Base-by-base conservation (phyloP, 1,139 yeast genomes). In the Hansenula sp. region DNA sequence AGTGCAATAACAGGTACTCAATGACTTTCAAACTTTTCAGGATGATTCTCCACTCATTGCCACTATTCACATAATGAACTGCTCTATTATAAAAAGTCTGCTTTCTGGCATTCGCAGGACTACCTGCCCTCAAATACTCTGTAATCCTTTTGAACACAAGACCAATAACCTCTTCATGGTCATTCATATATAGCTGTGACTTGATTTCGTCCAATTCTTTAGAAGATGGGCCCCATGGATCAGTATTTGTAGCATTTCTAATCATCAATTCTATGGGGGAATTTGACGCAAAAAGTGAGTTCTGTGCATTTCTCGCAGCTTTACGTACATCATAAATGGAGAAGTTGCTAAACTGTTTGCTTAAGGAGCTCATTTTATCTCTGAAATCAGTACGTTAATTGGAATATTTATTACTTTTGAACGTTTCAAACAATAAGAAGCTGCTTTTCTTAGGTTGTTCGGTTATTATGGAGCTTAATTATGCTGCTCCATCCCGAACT, bases 171-270 rank as follows among this genome's bases (percentile, higher is more conserved):
- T 30, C 27, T 15, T 19, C 38, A 7, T 13, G 13, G 19, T 16
- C 41, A 8, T 24, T 36, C 18, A 21, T 17, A 13, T 15, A 7
- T 46, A 62, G 44, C 3, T 66, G 63, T 4, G 61, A 63, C 40
- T 55, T 25, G n/a, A 66, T 63, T 41, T 66, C 66, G 28, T 58
- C 57, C 47, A 68, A 51, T 47, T 71, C 72, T 39, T 63, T 60
- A 10, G 68, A 60, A 0, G 74, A 67, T 9, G 76, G 76, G 4
- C 76, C 76, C 76, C 76, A 71, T 4, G 69, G 52, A 49, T 71
- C 76, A 6, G 74, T 71, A 41, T 70, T 71, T 13, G 76, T 71
- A 7, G 74, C 70, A 43, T 67, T 66, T 43, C 76, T 57, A 6
- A 71, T 60, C 40, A 63, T 62, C 15, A 68, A 61, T 46, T 64